Base-by-base conservation (phyloP, 78 protist genomes). In the Ministeria vibrans region DNA sequence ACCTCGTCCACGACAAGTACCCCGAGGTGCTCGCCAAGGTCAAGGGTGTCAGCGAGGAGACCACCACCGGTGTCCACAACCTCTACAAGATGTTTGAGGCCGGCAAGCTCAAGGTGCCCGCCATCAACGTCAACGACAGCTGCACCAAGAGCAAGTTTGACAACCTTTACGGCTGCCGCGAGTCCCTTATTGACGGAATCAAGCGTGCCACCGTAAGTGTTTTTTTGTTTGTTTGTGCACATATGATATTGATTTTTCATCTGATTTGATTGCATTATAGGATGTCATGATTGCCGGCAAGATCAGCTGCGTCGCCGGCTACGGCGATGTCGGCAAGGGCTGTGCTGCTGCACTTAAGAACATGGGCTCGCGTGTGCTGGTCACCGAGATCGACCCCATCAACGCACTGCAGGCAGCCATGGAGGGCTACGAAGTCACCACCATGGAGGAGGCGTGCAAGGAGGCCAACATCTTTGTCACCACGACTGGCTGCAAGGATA, bases 201-300 rank as follows among this genome's bases (percentile, higher is more conserved):
- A 95, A 94, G 95, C 96, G 99, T 82, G 98, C 96, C 78, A 95
- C 98, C 61, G n/a, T n/a, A n/a, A n/a, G n/a, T n/a, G n/a, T n/a
- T n/a, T n/a, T n/a, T n/a, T n/a, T n/a, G n/a, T n/a, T n/a, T n/a
- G n/a, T n/a, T n/a, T n/a, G n/a, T n/a, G n/a, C n/a, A n/a, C n/a
- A n/a, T n/a, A n/a, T n/a, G n/a, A n/a, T n/a, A n/a, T n/a, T n/a
- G n/a, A n/a, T n/a, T n/a, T n/a, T n/a, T n/a, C n/a, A n/a, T n/a
- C n/a, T n/a, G n/a, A n/a, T n/a, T n/a, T 46, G n/a, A n/a, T n/a
- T n/a, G n/a, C n/a, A n/a, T n/a, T n/a, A n/a, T n/a, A n/a, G n/a
- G 99, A 98, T 77, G 99, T 98, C 63, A 98, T 98, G 99, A 64
- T 97, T 73, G 98, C 98, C 25, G 99, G 99, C 78, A 98, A 98